Percentiles rank a stretch among this genome's conserved stretches.
phyloP scores from a whole-genome alignment of 1,284 basidiomycete species.

The Xanthoconium separans region DNA sequence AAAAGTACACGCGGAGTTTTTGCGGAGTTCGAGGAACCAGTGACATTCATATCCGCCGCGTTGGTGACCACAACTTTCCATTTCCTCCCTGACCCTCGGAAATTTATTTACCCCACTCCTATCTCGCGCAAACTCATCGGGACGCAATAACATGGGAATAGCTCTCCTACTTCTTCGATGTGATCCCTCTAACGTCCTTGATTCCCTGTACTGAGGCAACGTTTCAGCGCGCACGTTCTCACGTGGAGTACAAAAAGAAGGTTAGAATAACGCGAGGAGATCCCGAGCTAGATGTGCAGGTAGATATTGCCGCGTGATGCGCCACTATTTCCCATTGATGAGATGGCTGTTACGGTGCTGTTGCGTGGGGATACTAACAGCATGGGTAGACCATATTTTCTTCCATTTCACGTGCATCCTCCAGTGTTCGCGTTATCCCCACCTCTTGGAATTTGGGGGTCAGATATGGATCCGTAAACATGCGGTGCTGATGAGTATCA shows the following conservation, averaged over 20 bases:
- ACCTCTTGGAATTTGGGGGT: neutral
- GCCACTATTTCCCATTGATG: neutral
- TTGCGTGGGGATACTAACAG: neutral
- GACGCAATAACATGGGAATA: neutral
- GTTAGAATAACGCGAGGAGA: neutral
- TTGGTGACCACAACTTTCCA: too few species aligned
- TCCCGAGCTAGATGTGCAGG: neutral
- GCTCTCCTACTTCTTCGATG: slow-evolving; percentile 1
- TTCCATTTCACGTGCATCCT: neutral
- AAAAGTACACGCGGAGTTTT: too few species aligned
- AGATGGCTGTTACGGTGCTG: neutral
- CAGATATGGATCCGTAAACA: neutral
- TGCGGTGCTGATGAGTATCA: neutral
- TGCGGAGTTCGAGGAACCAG: too few species aligned
- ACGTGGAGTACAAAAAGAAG: neutral
- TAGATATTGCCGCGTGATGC: neutral
- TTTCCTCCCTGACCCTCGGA: neutral
- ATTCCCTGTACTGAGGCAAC: neutral
- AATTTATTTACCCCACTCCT: neutral
- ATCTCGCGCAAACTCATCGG: neutral
- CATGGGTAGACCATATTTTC: neutral
- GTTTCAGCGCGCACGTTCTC: neutral
- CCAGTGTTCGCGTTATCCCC: neutral
- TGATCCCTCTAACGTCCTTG: slow-evolving; percentile 3
- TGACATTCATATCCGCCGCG: too few species aligned